phyloP scores from a whole-genome alignment of 1,284 basidiomycete species.

The Cystobasidiaceae sp. region DNA sequence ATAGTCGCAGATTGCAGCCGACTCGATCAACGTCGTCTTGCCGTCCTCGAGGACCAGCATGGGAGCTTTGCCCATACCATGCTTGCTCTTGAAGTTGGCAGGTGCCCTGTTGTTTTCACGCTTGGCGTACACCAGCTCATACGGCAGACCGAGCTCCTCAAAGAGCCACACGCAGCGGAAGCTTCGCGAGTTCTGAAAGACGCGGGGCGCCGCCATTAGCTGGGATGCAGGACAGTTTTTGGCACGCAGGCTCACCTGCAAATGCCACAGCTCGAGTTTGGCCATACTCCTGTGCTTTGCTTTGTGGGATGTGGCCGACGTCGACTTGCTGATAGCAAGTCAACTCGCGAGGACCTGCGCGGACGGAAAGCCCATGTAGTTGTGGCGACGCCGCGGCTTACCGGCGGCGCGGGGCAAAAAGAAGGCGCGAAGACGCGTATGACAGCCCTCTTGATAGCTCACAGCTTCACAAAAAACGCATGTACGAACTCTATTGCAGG shows the following conservation, averaged over 20 bases:
- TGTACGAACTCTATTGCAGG: too few species aligned
- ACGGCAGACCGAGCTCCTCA: conserved; percentile 15
- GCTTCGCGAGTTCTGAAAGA: conserved; percentile 23
- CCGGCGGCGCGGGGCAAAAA: too few species aligned
- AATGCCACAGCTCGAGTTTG: conserved; percentile 20
- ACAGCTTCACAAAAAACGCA: too few species aligned
- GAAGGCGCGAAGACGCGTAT: too few species aligned
- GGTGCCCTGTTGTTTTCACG: conserved; percentile 21
- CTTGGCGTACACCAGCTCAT: conserved; percentile 29
- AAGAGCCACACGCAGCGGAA: conserved; percentile 28
- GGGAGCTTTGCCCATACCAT: conserved; percentile 31
- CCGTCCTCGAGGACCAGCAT: conserved; percentile 23
- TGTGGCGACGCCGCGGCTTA: too few species aligned
- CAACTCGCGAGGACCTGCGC: too few species aligned
- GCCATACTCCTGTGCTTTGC: conserved; percentile 15
- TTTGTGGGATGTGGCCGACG: too few species aligned
- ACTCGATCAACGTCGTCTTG: conserved; percentile 20
- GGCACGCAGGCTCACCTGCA: conserved; percentile 21
- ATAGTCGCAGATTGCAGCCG: conserved; percentile 26
- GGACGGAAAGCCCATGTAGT: too few species aligned
- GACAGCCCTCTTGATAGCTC: too few species aligned
- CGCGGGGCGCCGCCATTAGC: too few species aligned
- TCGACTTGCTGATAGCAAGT: too few species aligned
- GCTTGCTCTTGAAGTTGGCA: conserved; percentile 20
- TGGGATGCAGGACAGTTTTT: too few species aligned